Percentiles rank a stretch among this genome's conserved stretches.
Evolutionary conservation across 805 yeast genomes (phyloP).

Genomic region (Candida nemodendra): DNA sequence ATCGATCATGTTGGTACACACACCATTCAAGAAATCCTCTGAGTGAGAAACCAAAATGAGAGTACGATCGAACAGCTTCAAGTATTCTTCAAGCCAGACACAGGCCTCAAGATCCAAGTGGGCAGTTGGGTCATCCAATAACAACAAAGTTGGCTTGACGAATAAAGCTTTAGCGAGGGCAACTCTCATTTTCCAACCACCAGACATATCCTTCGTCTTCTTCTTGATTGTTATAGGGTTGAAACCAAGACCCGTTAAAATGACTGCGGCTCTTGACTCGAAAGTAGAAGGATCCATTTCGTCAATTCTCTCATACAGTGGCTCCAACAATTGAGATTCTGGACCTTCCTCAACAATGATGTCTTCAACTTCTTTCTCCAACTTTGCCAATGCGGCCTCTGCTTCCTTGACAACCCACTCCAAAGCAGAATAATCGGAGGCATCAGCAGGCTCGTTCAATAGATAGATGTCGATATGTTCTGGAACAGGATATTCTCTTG

Average conservation of each 20-base stretch:
- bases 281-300: slow-evolving; percentile 94
- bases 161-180: slow-evolving; percentile 96
- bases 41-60: slow-evolving; percentile 95
- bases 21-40: slow-evolving; percentile 99
- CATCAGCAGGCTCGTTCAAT: slow-evolving; percentile 96
- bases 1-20: slow-evolving; percentile 96
- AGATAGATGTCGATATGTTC: slow-evolving; percentile 87
- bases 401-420: slow-evolving; percentile 98
- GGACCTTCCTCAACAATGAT: slow-evolving; percentile 91
- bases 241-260: slow-evolving; percentile 96
- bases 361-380: slow-evolving; percentile 90
- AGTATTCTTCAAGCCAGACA: slow-evolving; percentile 99
- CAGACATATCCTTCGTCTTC: slow-evolving; percentile 98
- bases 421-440: slow-evolving; percentile 86
- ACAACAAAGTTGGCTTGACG: slow-evolving; percentile 92
- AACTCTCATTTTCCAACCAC: slow-evolving; percentile 99
- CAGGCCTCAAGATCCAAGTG: slow-evolving; percentile 99
- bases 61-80: slow-evolving; percentile 90
- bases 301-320: slow-evolving; percentile 92
- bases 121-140: slow-evolving; percentile 98
- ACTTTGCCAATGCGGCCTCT: slow-evolving; percentile 82
- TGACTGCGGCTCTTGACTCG: slow-evolving; percentile 94
- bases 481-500: slow-evolving; percentile 95
- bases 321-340: slow-evolving; percentile 81
- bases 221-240: slow-evolving; percentile 80